phyloP scores from a whole-genome alignment of 225 moss, liverwort and hornwort genomes.

The Takakia lepidozioides region DNA sequence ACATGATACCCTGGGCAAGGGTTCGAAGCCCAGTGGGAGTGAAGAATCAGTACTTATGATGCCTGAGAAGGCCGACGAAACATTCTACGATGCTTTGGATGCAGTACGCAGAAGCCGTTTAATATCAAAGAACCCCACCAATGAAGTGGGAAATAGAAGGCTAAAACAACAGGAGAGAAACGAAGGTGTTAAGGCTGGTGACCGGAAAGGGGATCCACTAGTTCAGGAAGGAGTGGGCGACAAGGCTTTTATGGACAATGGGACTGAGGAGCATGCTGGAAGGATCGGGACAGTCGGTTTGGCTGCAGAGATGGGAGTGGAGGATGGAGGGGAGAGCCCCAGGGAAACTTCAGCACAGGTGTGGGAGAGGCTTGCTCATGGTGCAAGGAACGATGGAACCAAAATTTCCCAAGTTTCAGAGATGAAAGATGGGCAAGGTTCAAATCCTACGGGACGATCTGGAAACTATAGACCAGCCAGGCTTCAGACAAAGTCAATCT shows the following conservation, averaged over 20 bases:
- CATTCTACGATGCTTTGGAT: conserved; percentile 39
- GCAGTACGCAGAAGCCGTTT: conserved; percentile 9
- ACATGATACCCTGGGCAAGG: conserved; percentile 8
- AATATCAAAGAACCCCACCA: background rate
- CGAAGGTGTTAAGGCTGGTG: background rate
- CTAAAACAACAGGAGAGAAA: conserved; percentile 14
- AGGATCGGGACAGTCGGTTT: conserved; percentile 24
- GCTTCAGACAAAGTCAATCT: conserved; percentile 19
- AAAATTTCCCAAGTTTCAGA: conserved; percentile 6
- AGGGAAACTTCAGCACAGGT: conserved; percentile 36
- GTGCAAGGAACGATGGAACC: background rate
- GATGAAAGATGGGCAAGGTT: conserved; percentile 16
- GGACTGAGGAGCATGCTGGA: background rate
- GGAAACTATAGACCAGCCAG: conserved; percentile 18
- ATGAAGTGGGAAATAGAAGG: conserved; percentile 8
- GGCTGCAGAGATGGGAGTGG: conserved; percentile 7
- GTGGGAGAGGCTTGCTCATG: conserved; percentile 29
- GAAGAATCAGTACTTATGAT: conserved; percentile 4
- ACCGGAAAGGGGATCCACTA: background rate
- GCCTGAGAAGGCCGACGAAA: conserved; percentile 17
- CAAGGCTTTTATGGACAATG: background rate
- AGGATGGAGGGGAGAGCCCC: conserved; percentile 10
- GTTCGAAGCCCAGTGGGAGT: conserved; percentile 3
- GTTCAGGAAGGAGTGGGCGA: background rate
- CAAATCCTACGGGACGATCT: conserved; percentile 6